Conservation (phyloP, 495 filamentous ascomycete species). For the Parathielavia hyrcaniae region DNA sequence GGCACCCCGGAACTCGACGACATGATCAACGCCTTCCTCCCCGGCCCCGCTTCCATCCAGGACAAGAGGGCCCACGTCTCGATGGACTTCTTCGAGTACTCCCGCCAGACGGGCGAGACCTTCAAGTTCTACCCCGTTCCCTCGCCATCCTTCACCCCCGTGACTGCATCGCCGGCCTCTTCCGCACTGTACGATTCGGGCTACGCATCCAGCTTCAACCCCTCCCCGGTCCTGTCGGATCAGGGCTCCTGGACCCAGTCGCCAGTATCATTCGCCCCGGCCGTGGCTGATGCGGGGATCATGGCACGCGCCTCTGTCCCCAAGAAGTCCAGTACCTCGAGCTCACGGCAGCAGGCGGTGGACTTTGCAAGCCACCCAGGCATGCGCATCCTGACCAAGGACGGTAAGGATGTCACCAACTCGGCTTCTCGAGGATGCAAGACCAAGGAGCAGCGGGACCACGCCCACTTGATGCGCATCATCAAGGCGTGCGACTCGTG, state of each 20-base stretch:
- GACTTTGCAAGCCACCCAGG: constrained; percentile 49
- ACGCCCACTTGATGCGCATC: constrained; percentile 53
- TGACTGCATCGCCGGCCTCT: constrained; percentile 35
- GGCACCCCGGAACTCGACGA: constrained; percentile 49
- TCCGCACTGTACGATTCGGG: constrained; percentile 39
- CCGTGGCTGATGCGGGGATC: constrained; percentile 17
- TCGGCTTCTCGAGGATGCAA: constrained; percentile 52
- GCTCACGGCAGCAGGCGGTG: constrained; percentile 26
- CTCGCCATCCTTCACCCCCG: constrained; percentile 30
- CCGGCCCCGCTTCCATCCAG: constrained; percentile 43
- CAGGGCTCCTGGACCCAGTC: constrained; percentile 37
- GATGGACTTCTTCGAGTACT: constrained; percentile 49
- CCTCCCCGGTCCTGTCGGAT: constrained; percentile 40
- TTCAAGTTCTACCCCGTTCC: constrained; percentile 50
- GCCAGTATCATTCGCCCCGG: constrained; percentile 23
- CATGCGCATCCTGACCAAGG: constrained; percentile 55
- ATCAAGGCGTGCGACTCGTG: constrained; percentile 55
- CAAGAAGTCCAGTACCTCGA: constrained; percentile 23
- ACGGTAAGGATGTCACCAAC: constrained; percentile 51
- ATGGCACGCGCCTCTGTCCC: constrained; percentile 19
- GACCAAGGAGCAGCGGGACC: constrained; percentile 56
- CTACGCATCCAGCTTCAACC: constrained; percentile 40
- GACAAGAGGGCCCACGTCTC: constrained; percentile 50
- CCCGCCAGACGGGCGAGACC: constrained; percentile 38
- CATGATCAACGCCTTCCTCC: constrained; percentile 47